Percentiles rank a stretch among this genome's conserved stretches.
Conservation (phyloP, 1,139 yeast genomes). For the Scheffersomyces illinoinensis region DNA sequence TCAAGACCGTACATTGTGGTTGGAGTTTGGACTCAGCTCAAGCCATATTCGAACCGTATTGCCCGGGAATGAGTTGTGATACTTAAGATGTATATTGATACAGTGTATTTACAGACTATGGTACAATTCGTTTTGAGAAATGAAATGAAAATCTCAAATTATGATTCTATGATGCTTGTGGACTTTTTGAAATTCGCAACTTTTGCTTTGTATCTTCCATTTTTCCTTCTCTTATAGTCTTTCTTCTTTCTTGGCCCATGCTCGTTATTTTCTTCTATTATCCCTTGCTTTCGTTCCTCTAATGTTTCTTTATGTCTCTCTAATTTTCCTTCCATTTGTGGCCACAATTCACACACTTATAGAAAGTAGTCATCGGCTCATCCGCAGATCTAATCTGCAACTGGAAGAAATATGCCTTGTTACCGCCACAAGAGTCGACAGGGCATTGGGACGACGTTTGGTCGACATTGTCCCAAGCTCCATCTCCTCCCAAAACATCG, state of each 20-base stretch:
- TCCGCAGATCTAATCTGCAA: constrained; percentile 92
- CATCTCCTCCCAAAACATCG: constrained; percentile 95
- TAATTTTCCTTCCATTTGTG: constrained; percentile 97
- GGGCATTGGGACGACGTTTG: constrained; percentile 91
- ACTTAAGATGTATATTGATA: not conserved
- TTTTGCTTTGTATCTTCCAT: not conserved
- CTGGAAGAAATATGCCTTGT: constrained; percentile 95
- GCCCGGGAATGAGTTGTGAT: not conserved
- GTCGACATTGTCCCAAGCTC: constrained; percentile 99
- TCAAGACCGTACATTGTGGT: constrained; percentile 20
- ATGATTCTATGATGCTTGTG: not conserved
- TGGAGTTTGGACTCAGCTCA: constrained; percentile 15
- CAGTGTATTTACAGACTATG: not conserved
- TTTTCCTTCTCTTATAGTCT: not conserved
- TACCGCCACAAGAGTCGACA: constrained; percentile 78
- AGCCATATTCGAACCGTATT: not conserved
- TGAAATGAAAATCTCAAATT: not conserved
- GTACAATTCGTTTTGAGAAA: not conserved
- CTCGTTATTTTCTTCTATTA: not conserved
- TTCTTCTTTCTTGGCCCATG: not conserved
- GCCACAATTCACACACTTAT: constrained; percentile 89
- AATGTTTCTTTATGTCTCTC: not conserved
- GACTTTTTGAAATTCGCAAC: not conserved
- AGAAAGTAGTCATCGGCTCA: constrained; percentile 95
- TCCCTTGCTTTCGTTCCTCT: not conserved